Conservation (phyloP, 805 yeast genomes). For the Saccharomyces paradoxus region DNA sequence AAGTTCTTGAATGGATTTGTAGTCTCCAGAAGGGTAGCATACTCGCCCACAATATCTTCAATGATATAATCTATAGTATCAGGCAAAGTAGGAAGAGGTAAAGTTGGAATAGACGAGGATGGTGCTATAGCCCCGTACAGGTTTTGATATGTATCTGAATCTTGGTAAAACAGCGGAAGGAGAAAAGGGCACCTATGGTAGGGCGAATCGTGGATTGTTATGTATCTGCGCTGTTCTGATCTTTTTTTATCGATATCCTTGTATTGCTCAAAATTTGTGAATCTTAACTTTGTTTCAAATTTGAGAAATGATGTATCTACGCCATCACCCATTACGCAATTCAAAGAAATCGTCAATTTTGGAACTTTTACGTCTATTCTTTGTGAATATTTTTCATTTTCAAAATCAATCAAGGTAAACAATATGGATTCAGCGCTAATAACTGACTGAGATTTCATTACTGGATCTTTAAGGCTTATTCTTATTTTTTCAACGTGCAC, state of each 20-base stretch:
- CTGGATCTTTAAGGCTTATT: constrained; percentile 35
- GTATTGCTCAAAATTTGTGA: constrained; percentile 54
- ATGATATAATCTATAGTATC: constrained; percentile 39
- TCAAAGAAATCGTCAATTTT: constrained; percentile 29
- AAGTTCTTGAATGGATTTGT: background rate
- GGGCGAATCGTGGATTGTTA: constrained; percentile 69
- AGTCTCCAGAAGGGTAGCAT: constrained; percentile 6
- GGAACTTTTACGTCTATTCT: constrained; percentile 46
- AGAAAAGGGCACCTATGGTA: constrained; percentile 74
- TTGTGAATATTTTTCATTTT: constrained; percentile 56
- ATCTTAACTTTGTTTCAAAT: constrained; percentile 48
- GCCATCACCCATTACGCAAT: constrained; percentile 1
- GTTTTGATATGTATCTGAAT: constrained; percentile 36
- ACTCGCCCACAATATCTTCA: constrained; percentile 29
- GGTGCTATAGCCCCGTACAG: constrained; percentile 48
- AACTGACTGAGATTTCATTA: constrained; percentile 16
- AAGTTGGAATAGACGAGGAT: constrained; percentile 54
- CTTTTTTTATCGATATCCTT: constrained; percentile 37
- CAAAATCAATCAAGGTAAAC: constrained; percentile 56
- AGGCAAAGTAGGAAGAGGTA: constrained; percentile 49
- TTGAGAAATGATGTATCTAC: constrained; percentile 30
- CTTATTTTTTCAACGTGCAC: constrained; percentile 44
- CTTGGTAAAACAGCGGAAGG: constrained; percentile 43
- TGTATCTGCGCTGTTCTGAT: constrained; percentile 53
- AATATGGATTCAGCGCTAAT: constrained; percentile 23